These are phyloP conservation scores for Lophiostoma macrostomum DNA, from an alignment of 495 filamentous ascomycete species.

Conservation along the genomic window DNA sequence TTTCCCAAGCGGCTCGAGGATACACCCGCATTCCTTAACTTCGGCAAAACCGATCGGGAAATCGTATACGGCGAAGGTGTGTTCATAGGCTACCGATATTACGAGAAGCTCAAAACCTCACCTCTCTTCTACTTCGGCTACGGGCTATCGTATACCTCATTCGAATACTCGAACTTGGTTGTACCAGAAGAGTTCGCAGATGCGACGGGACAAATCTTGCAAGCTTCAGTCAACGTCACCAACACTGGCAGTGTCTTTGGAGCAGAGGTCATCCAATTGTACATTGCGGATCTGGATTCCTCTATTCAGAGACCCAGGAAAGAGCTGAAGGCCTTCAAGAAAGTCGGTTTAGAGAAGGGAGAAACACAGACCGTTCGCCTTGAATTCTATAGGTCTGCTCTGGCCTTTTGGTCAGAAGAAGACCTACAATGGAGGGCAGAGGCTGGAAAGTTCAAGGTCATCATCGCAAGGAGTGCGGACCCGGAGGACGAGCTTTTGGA, in stretches of 20 bases:
- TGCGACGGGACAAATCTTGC: too few relatives aligned
- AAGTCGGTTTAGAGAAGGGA: slow-evolving; percentile 56
- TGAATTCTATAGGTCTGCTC: background rate
- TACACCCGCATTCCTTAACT: too few relatives aligned
- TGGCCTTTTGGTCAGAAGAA: background rate
- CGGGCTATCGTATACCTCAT: too few relatives aligned
- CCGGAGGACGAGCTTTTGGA: background rate
- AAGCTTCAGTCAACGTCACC: slow-evolving; percentile 56
- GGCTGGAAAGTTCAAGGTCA: background rate
- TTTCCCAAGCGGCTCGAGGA: slow-evolving; percentile 65
- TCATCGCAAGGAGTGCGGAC: background rate
- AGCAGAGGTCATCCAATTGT: slow-evolving; percentile 41
- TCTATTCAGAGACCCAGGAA: slow-evolving; percentile 57
- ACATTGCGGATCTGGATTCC: slow-evolving; percentile 54
- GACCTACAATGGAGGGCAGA: background rate
- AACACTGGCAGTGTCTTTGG: slow-evolving; percentile 45
- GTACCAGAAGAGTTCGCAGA: too few relatives aligned
- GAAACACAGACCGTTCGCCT: slow-evolving; percentile 46
- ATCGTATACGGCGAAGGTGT: too few relatives aligned
- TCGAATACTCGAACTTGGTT: too few relatives aligned
- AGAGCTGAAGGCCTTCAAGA: slow-evolving; percentile 62
- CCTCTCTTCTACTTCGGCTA: too few relatives aligned
- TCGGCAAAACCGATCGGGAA: too few relatives aligned
- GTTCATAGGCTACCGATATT: too few relatives aligned
- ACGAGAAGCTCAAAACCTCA: too few relatives aligned